These are phyloP conservation scores for Nicotiana undulata DNA, from an alignment of 257 asterid species.

Conservation along the genomic window DNA sequence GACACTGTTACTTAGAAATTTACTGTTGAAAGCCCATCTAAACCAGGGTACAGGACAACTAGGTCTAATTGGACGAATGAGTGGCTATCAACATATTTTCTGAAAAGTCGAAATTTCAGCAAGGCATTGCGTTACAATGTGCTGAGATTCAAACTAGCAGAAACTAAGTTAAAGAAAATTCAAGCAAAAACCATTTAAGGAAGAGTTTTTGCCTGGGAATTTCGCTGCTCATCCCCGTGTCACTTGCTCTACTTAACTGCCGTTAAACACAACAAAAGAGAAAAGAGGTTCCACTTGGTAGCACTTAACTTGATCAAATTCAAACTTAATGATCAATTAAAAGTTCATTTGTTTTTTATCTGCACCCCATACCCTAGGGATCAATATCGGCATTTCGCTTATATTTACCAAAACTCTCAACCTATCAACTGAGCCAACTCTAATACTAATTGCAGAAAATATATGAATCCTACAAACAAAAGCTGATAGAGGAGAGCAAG, in stretches of 20 bases:
- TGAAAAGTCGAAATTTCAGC: neutral
- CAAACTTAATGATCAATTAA: neutral
- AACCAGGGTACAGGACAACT: neutral
- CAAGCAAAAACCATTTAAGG: neutral
- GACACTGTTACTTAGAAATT: neutral
- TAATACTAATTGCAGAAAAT: neutral
- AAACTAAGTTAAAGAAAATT: neutral
- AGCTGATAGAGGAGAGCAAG: neutral
- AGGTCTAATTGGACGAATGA: neutral
- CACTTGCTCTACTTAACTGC: neutral
- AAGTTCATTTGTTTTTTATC: neutral
- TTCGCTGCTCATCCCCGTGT: neutral
- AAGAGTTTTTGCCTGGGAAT: neutral
- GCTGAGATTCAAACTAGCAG: neutral
- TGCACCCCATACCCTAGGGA: neutral
- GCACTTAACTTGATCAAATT: neutral
- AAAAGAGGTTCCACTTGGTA: neutral
- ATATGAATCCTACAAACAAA: neutral
- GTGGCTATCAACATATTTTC: neutral
- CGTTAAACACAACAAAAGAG: neutral
- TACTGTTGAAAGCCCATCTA: neutral
- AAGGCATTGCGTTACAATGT: neutral
- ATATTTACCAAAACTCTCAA: neutral
- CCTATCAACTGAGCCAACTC: neutral
- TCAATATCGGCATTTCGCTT: neutral